A percentile compares a stretch with the other conserved stretches of the same genome.
Evolutionary conservation across 2,329 filamentous ascomycete species (phyloP).

Genomic region (Ophidiomyces ophidiicola): DNA sequence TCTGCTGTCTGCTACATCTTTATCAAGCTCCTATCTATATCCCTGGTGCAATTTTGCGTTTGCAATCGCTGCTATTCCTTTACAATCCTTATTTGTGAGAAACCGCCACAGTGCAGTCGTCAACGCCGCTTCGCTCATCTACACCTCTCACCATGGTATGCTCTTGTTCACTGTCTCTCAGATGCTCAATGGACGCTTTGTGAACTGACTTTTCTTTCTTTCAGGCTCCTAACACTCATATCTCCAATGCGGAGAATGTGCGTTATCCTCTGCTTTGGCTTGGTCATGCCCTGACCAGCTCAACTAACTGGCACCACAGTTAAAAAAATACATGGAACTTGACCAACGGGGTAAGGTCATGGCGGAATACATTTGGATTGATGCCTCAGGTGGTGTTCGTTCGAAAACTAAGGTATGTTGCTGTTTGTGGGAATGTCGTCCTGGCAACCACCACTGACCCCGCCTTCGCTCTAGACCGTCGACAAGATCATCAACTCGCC

Average conservation of each 20-base stretch:
- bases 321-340: conserved; percentile 83
- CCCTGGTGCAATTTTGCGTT: neutral
- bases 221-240: conserved; percentile 21
- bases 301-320: conserved; percentile 40
- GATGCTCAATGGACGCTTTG: neutral
- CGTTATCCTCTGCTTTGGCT: conserved; percentile 19
- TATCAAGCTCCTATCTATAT: conserved; percentile 1
- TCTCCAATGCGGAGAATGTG: conserved; percentile 32
- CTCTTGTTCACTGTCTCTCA: conserved; percentile 5
- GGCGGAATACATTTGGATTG: conserved; percentile 96
- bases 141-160: conserved; percentile 10
- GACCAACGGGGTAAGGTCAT: conserved; percentile 81
- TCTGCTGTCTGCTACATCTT: neutral
- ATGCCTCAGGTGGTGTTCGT: conserved; percentile 66
- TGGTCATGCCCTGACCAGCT: conserved; percentile 13
- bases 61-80: neutral
- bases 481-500: conserved; percentile 44
- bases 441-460: conserved; percentile 2
- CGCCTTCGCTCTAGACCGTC: conserved; percentile 56
- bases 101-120: conserved; percentile 4
- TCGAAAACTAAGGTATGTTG: conserved; percentile 88
- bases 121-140: neutral
- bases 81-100: too few species aligned
- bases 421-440: conserved; percentile 12
- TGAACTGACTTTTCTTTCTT: neutral